Percentiles rank a stretch among this genome's conserved stretches.
These are phyloP conservation scores for Aspergillus bombycis DNA, from an alignment of 2,329 filamentous ascomycete species.

Conservation along the genomic window DNA sequence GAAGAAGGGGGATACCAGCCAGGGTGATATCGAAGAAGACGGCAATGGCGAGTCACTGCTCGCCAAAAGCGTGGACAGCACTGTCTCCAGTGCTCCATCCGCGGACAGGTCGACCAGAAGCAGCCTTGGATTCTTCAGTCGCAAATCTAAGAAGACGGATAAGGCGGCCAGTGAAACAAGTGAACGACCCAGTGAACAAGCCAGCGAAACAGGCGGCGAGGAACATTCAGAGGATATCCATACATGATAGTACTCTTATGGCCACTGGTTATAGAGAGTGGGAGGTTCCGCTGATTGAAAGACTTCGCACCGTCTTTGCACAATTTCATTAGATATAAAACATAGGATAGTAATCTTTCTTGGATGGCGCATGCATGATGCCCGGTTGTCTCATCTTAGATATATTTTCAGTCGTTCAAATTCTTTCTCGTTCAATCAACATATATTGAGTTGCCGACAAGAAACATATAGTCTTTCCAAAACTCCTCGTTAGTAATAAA, in stretches of 20 bases:
- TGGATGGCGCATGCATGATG: background rate
- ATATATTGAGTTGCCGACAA: background rate
- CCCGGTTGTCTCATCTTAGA: background rate
- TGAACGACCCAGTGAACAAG: slow-evolving; percentile 47
- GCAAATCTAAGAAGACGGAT: slow-evolving; percentile 50
- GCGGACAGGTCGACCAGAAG: slow-evolving; percentile 47
- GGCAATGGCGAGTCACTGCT: slow-evolving; percentile 42
- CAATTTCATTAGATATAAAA: background rate
- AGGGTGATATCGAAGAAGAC: slow-evolving; percentile 51
- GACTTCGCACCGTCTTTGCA: background rate
- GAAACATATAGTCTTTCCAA: background rate
- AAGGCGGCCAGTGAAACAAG: slow-evolving; percentile 47
- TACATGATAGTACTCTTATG: slow-evolving; percentile 18
- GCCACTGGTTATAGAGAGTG: background rate
- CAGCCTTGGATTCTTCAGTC: slow-evolving; percentile 52
- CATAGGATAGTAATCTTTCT: slow-evolving; percentile 3
- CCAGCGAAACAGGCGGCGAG: slow-evolving; percentile 41
- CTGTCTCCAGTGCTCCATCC: slow-evolving; percentile 44
- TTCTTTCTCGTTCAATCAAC: background rate
- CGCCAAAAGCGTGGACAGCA: slow-evolving; percentile 49
- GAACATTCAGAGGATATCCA: slow-evolving; percentile 47
- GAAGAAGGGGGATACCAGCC: slow-evolving; percentile 48
- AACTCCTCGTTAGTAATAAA: background rate
- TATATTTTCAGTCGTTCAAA: background rate
- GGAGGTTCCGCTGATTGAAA: background rate